Evolutionary conservation across 1,284 basidiomycete species (phyloP).

Genomic region (Xerocomus minutiporus): DNA sequence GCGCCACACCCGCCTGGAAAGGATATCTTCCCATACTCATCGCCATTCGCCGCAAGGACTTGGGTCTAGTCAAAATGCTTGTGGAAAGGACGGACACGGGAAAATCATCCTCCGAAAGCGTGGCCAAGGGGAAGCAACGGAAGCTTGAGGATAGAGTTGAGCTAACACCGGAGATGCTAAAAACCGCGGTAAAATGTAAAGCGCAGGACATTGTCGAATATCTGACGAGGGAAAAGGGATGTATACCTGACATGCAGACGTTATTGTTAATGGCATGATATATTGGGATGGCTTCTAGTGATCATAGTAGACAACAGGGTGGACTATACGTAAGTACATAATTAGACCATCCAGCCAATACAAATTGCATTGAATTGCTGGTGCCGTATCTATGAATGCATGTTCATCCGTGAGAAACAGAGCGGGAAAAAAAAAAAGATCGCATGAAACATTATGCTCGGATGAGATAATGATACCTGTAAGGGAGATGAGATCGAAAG

Average conservation of each 20-base stretch:
- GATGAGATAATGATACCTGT: constrained; percentile 11
- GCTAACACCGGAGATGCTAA: constrained; percentile 57
- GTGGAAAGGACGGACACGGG: constrained; percentile 50
- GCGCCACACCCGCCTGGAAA: constrained; percentile 64
- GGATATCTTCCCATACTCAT: constrained; percentile 62
- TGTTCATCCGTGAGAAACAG: constrained; percentile 13
- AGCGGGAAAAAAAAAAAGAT: constrained; percentile 1
- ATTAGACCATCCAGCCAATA: constrained; percentile 9
- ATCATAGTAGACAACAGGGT: background rate
- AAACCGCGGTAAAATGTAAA: constrained; percentile 54
- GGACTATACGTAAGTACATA: background rate
- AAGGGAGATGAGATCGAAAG: constrained; percentile 1
- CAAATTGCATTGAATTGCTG: constrained; percentile 12
- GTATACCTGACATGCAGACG: constrained; percentile 67
- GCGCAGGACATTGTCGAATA: constrained; percentile 71
- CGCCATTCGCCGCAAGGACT: constrained; percentile 68
- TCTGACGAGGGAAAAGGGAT: constrained; percentile 70
- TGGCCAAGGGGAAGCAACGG: constrained; percentile 42
- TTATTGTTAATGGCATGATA: constrained; percentile 43
- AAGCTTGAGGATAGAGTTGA: constrained; percentile 56
- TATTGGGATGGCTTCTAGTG: constrained; percentile 3
- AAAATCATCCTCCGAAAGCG: constrained; percentile 6
- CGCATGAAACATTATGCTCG: constrained; percentile 9
- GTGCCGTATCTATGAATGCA: constrained; percentile 27
- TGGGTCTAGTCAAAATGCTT: constrained; percentile 66